Evolutionary conservation across 768 basidiomycete genomes (phyloP), one percentile per base, ranked within the genome.

Genomic region (Clavulina sp.): DNA sequence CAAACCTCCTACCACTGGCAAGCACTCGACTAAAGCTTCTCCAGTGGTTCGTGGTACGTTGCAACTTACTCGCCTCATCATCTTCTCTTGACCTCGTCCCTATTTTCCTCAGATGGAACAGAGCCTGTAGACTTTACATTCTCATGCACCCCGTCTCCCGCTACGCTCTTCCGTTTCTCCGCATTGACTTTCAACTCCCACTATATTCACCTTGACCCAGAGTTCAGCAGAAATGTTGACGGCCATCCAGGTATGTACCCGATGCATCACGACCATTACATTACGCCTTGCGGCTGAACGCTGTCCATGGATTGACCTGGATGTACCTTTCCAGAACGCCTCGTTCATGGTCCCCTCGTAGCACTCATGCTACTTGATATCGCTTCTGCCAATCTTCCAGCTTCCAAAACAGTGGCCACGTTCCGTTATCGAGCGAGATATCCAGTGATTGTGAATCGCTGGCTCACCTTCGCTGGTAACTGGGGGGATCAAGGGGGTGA

Each of bases 161-260:
- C 78, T 5, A 84, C 81, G 0, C 67, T 89, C 21, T 91, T 91
- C 68, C 77, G 84, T 23, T 91, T 81, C 65, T 88, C 84, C 3
- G 84, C 86, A 19, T 68, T 91, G 23, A 88, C 80, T 57, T 86
- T 85, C 68, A 89, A 91, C 58, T 82, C 76, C 9, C 86, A 91
- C 57, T 72, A 77, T 57, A 84, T 91, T 57, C 86, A 91, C 64
- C 73, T 88, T 26, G 84, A 88, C 65, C 76, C 76, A 53, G 75
- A 78, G 23, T 85, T 79, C 60, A 76, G 81, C 4, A 75, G 73
- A 41, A 64, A 66, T 24, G 69, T 67, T 19, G 82, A 89, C 64
- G 82, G 82, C 5, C 84, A 85, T 57, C 73, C 78, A 55, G 84
- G 82, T 77, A 56, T 51, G 70, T 59, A 24, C 26, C 13, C 9